phyloP scores from a whole-genome alignment of 1,284 basidiomycete genomes.

The Papiliotrema nemorosa region DNA sequence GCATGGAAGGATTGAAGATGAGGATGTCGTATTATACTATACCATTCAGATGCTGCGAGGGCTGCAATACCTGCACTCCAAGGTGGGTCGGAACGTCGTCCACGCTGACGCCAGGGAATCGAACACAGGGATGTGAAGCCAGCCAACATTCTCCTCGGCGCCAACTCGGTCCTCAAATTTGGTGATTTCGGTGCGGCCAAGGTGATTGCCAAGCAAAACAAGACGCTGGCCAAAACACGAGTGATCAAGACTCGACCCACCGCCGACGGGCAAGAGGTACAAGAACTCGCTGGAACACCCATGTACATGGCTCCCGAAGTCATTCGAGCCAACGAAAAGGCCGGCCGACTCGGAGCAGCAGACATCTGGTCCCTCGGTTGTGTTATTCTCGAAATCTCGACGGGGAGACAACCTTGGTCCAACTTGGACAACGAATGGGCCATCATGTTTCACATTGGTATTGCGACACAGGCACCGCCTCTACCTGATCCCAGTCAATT shows the following conservation, averaged over 20 bases:
- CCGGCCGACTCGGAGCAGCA: slow-evolving; percentile 84
- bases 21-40: slow-evolving; percentile 92
- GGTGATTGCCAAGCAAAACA: slow-evolving; percentile 89
- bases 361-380: slow-evolving; percentile 95
- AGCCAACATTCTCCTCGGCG: slow-evolving; percentile 92
- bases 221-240: slow-evolving; percentile 69
- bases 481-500: slow-evolving; percentile 88
- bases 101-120: slow-evolving; percentile 55
- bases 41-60: slow-evolving; percentile 97
- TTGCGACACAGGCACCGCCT: slow-evolving; percentile 94
- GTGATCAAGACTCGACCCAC: slow-evolving; percentile 30
- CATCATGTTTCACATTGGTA: slow-evolving; percentile 99
- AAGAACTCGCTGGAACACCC: slow-evolving; percentile 91
- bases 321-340: slow-evolving; percentile 77
- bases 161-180: slow-evolving; percentile 87
- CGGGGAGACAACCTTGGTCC: slow-evolving; percentile 96
- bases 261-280: slow-evolving; percentile 53
- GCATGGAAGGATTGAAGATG: slow-evolving; percentile 94
- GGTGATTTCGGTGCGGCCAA: slow-evolving; percentile 99
- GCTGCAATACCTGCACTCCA: slow-evolving; percentile 88
- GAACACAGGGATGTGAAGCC: slow-evolving; percentile 98
- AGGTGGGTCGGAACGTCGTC: slow-evolving; percentile 32
- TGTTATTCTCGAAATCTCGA: slow-evolving; percentile 92
- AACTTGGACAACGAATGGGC: slow-evolving; percentile 99
- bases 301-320: slow-evolving; percentile 99